Evolutionary conservation across 345 rosid genomes (phyloP).

Genomic region (Brassica rapa): DNA sequence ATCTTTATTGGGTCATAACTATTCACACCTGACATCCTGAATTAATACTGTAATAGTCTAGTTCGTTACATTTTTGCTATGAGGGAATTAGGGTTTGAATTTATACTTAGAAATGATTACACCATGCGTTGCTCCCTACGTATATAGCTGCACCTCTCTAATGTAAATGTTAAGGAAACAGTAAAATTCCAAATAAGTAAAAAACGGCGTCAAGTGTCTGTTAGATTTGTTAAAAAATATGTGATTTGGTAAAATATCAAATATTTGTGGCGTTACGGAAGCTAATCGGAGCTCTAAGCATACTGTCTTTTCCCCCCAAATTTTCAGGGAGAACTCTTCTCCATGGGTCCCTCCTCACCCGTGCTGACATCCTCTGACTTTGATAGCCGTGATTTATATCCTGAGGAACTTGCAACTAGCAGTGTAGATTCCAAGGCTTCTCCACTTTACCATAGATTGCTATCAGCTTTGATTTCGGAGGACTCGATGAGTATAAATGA

Average conservation of each 20-base stretch:
- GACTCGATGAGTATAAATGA: conserved; percentile 49
- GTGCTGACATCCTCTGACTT: conserved; percentile 23
- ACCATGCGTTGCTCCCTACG: conserved; percentile 1
- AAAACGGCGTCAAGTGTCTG: conserved; percentile 26
- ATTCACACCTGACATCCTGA: conserved; percentile 4
- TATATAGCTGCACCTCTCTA: conserved; percentile 7
- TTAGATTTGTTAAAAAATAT: conserved; percentile 1
- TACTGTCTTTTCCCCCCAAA: not conserved
- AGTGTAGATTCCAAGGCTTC: conserved; percentile 32
- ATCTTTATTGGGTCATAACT: conserved; percentile 15
- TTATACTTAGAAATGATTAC: conserved; percentile 10
- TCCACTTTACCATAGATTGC: conserved; percentile 70
- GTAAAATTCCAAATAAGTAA: conserved; percentile 5
- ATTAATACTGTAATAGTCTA: conserved; percentile 15
- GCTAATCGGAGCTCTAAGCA: not conserved
- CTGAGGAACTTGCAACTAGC: conserved; percentile 33
- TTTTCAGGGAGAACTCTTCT: conserved; percentile 35
- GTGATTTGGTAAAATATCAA: conserved; percentile 2
- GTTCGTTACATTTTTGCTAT: not conserved
- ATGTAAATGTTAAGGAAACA: conserved; percentile 5
- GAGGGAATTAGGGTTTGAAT: conserved; percentile 1
- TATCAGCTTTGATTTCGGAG: conserved; percentile 82
- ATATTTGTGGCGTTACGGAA: not conserved
- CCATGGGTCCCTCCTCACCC: conserved; percentile 15
- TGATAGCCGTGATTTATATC: conserved; percentile 25